These are phyloP conservation scores for Ogataea philodendri DNA, from an alignment of 805 yeast genomes.

Conservation along the genomic window DNA sequence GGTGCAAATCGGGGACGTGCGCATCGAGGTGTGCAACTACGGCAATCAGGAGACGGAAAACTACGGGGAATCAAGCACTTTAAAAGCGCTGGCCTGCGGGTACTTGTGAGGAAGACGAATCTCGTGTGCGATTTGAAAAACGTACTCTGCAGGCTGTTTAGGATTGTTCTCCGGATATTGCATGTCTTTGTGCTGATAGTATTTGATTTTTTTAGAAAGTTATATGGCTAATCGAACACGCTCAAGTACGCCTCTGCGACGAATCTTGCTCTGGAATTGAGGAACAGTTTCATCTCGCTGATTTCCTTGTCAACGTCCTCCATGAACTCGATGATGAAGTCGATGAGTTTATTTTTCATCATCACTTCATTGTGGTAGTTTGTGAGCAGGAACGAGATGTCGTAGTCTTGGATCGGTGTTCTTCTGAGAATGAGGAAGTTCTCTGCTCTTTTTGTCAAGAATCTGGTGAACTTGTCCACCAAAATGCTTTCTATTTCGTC, in stretches of 20 bases:
- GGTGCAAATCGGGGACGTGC: conserved; percentile 23
- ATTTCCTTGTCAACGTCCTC: conserved; percentile 98
- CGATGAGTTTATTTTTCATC: conserved; percentile 93
- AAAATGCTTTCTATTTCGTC: conserved; percentile 95
- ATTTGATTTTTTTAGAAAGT: conserved; percentile 15
- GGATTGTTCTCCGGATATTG: conserved; percentile 15
- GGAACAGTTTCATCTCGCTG: conserved; percentile 94
- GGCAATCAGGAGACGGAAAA: conserved; percentile 11
- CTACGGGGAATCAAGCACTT: conserved; percentile 19
- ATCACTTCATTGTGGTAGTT: conserved; percentile 93
- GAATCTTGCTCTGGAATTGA: conserved; percentile 96
- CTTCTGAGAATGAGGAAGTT: conserved; percentile 89
- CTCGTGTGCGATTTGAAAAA: conserved; percentile 16
- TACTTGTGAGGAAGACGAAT: conserved; percentile 18
- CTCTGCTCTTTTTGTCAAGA: conserved; percentile 94
- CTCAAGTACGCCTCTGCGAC: conserved; percentile 95
- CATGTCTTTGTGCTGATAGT: conserved; percentile 19
- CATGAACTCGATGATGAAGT: conserved; percentile 97
- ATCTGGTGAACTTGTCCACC: conserved; percentile 92
- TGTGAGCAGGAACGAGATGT: conserved; percentile 88
- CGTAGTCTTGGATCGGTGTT: conserved; percentile 86
- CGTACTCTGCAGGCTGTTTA: conserved; percentile 33
- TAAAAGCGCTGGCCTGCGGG: conserved; percentile 38
- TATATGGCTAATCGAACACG: conserved; percentile 63
- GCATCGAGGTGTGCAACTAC: conserved; percentile 20